Conservation (phyloP, 2,329 filamentous ascomycete species). For the Apiospora aurea region DNA sequence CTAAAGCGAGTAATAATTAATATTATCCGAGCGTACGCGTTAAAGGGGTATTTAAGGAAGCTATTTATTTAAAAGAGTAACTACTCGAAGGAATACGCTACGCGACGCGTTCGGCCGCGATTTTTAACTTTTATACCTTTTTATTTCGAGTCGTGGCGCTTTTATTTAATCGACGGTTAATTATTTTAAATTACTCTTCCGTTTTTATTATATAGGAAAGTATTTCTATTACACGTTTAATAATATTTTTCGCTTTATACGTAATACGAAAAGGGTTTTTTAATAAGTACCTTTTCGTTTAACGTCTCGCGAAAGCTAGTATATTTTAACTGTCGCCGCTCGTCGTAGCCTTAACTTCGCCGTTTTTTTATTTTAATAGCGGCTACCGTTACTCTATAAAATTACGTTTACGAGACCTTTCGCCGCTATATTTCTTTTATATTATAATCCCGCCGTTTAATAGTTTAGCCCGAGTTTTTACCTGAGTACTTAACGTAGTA, state of each 20-base stretch:
- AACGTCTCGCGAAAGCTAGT: neutral
- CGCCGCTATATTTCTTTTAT: neutral
- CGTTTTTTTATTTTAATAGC: neutral
- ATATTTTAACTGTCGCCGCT: neutral
- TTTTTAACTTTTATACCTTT: neutral
- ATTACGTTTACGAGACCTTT: neutral
- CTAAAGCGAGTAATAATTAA: neutral
- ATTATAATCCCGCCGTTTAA: neutral
- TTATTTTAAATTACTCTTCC: neutral
- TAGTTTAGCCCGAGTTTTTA: neutral
- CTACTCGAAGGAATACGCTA: neutral
- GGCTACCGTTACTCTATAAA: neutral
- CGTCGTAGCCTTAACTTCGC: neutral
- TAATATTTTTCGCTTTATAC: neutral
- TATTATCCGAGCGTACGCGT: neutral
- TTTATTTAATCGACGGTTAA: neutral
- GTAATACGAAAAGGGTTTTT: neutral
- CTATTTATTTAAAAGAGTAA: neutral
- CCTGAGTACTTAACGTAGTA: neutral
- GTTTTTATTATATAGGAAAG: neutral
- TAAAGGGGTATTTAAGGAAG: neutral
- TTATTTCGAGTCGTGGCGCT: neutral
- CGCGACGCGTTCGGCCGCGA: neutral
- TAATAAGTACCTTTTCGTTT: neutral
- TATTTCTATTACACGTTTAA: neutral